Percentiles rank a stretch among this genome's conserved stretches.
These are phyloP conservation scores for Golubevia sp. DNA, from an alignment of 1,284 basidiomycete genomes.

Conservation along the genomic window DNA sequence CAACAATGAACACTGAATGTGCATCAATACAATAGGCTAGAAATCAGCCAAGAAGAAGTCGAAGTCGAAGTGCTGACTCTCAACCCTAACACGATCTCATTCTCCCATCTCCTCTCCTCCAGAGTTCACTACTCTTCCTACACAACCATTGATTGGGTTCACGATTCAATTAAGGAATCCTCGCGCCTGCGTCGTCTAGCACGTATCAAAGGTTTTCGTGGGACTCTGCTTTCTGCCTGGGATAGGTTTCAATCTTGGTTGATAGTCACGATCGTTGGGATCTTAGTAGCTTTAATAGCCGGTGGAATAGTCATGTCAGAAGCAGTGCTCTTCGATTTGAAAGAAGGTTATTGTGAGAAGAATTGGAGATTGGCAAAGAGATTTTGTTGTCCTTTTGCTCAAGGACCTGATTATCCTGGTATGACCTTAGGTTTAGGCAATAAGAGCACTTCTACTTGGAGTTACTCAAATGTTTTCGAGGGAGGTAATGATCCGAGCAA, in stretches of 20 bases:
- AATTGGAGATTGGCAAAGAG: slow-evolving; percentile 77
- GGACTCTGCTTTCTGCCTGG: slow-evolving; percentile 71
- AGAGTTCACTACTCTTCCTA: slow-evolving; percentile 51
- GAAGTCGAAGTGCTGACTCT: no score
- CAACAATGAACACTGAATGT: no score
- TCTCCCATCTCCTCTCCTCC: no score
- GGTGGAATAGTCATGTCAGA: slow-evolving; percentile 85
- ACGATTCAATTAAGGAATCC: slow-evolving; percentile 63
- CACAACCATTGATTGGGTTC: slow-evolving; percentile 61
- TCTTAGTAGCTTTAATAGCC: slow-evolving; percentile 67
- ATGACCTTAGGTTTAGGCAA: no score
- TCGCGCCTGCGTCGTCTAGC: slow-evolving; percentile 56
- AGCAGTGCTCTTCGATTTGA: slow-evolving; percentile 88
- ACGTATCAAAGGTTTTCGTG: slow-evolving; percentile 66
- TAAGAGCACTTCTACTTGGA: not conserved
- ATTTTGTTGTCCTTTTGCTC: slow-evolving; percentile 72
- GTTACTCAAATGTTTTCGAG: no score
- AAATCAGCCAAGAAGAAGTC: no score
- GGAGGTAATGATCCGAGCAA: slow-evolving; percentile 7
- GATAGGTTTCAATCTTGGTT: slow-evolving; percentile 90
- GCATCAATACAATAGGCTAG: no score
- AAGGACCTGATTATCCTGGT: slow-evolving; percentile 23
- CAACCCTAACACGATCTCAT: no score
- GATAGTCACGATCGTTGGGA: slow-evolving; percentile 74
- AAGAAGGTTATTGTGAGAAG: slow-evolving; percentile 81